Evolutionary conservation across 768 basidiomycete species (phyloP).

Genomic region (Phaeotremella fagi): DNA sequence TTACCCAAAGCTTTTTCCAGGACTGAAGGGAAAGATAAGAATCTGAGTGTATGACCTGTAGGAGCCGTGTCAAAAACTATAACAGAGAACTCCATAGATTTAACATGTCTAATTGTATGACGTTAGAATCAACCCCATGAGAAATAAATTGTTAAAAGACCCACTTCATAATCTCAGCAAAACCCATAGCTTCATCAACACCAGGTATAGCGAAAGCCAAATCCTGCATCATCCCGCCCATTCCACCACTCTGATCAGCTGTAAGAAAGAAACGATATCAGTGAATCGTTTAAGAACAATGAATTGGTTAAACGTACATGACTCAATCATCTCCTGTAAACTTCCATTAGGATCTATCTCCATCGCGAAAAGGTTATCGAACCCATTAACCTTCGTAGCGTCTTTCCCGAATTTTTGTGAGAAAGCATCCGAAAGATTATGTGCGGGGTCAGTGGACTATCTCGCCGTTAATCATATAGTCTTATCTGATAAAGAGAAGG

Average conservation of each 20-base stretch:
- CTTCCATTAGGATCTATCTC: constrained; percentile 98
- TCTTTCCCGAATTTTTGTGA: constrained; percentile 99
- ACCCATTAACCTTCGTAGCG: constrained; percentile 95
- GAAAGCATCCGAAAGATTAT: constrained; percentile 95
- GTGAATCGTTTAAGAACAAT: too few relatives aligned
- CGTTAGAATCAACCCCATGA: background rate
- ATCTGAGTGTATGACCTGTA: constrained; percentile 95
- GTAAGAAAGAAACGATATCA: too few relatives aligned
- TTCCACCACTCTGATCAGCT: constrained; percentile 57
- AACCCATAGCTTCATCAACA: constrained; percentile 99
- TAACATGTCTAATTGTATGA: constrained; percentile 70
- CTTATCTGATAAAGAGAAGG: too few relatives aligned
- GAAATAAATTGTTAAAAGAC: constrained; percentile 27
- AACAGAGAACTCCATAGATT: constrained; percentile 99
- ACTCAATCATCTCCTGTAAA: constrained; percentile 98
- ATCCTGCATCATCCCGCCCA: constrained; percentile 99
- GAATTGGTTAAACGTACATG: constrained; percentile 71
- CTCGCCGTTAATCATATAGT: too few relatives aligned
- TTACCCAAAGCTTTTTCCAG: constrained; percentile 96
- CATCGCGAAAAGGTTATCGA: constrained; percentile 95
- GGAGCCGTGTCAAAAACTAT: constrained; percentile 99
- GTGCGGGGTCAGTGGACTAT: constrained; percentile 98
- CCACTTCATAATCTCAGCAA: constrained; percentile 99
- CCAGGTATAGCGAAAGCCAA: constrained; percentile 98
- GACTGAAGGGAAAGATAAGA: constrained; percentile 97